Evolutionary conservation across 2,329 filamentous ascomycete genomes (phyloP), one percentile per base, ranked within the genome.

Genomic region (Sphaceloma murrayae): DNA sequence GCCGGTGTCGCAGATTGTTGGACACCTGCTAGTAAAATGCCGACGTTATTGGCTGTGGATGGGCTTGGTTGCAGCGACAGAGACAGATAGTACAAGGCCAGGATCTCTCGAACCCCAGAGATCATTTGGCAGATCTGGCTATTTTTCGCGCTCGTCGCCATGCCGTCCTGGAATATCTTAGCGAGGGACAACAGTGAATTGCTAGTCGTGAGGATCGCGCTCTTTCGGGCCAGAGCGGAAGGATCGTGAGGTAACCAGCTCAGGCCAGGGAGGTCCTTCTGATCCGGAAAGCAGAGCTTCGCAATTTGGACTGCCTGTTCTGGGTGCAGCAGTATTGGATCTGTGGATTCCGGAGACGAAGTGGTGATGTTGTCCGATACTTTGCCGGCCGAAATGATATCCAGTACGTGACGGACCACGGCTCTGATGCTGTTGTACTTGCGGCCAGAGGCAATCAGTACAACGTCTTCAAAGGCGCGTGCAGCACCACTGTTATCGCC

Each of bases 11-110:
- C 58, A 18, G 69, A 70, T 54, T 94, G 87, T 57, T 94, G 91
- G 14, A 96, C 84, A 46, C 91, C 85, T 4, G 91, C 91, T n/a
- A 98, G 76, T 19, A 98, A 71, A 45, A 98, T 98, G 2, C 91
- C 91, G 9, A 98, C 88, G 59, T 98, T 98, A 60, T 98, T 98
- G 1, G 91, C 91, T 0, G 91, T 98, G 0, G 91, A 98, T 2
- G 91, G 91, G 55, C 91, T 96, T 36, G 91, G 88, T 51, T 95
- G 91, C 2, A 98, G 72, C 0, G 91, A 94, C 2, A 98, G 68
- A 0, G 91, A 98, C 2, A 98, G 71, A 57, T 98, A 98, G 61
- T 98, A 98, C 9, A 98, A 73, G 1, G 88, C 85, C 26, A 98
- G 66, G 27, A 98, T 96, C 56, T 98, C 91, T 31, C 86, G 79